Percentiles rank a stretch among this genome's conserved stretches.
Conservation (phyloP, 2,329 filamentous ascomycete genomes). For the Penicillium palitans region DNA sequence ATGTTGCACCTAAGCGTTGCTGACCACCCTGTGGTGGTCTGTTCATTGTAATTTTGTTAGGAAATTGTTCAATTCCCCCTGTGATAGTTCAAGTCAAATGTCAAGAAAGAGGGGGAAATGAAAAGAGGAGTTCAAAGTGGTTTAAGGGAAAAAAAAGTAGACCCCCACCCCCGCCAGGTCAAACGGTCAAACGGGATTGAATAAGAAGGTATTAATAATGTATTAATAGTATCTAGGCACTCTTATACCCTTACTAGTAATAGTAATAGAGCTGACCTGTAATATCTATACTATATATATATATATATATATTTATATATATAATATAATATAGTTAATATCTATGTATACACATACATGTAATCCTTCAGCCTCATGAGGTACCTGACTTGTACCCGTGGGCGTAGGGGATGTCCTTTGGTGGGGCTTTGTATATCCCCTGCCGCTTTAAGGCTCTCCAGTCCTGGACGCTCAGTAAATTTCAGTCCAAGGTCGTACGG, state of each 20-base stretch:
- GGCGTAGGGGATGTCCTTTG: not conserved
- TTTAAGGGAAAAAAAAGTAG: not conserved
- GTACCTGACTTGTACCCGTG: not conserved
- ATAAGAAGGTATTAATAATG: not conserved
- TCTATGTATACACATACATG: not conserved
- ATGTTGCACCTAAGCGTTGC: slow-evolving; percentile 59
- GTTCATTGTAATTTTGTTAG: slow-evolving; percentile 32
- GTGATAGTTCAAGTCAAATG: not conserved
- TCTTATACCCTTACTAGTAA: not conserved
- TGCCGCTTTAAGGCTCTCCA: too few species aligned
- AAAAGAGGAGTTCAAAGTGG: slow-evolving; percentile 1
- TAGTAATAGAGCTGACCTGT: not conserved
- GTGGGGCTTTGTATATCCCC: not conserved
- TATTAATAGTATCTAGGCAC: not conserved
- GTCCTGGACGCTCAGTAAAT: too few species aligned
- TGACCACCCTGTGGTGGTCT: slow-evolving; percentile 42
- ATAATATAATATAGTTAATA: not conserved
- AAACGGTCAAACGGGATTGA: not conserved
- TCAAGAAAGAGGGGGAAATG: slow-evolving; percentile 4
- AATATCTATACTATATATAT: not conserved
- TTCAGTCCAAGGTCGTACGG: too few species aligned
- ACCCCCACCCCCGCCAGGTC: slow-evolving; percentile 1
- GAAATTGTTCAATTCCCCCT: not conserved
- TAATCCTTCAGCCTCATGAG: not conserved
- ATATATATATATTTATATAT: not conserved